Percentiles rank a stretch among this genome's conserved stretches.
These are phyloP conservation scores for Exophiala xenobiotica DNA, from an alignment of 2,329 filamentous ascomycete species.

Conservation along the genomic window DNA sequence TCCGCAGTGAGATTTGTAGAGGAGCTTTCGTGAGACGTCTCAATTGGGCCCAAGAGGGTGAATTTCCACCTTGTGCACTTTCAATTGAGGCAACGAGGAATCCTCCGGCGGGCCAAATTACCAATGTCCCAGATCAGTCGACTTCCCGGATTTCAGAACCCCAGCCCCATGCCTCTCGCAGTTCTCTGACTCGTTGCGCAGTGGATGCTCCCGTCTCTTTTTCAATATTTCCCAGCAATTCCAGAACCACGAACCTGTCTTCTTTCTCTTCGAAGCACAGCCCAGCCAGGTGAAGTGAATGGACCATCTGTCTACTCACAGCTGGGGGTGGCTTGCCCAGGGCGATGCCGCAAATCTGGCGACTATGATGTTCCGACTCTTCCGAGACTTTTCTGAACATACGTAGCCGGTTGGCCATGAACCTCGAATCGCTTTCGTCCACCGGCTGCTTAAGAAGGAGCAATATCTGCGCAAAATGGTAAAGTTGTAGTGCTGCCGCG, in stretches of 20 bases:
- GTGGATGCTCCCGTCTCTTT: conserved; percentile 65
- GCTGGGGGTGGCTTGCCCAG: conserved; percentile 56
- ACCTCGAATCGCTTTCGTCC: conserved; percentile 53
- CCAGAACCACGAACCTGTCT: conserved; percentile 57
- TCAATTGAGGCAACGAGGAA: too few relatives aligned
- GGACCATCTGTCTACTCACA: conserved; percentile 58
- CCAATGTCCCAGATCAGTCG: background rate
- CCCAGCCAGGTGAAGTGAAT: conserved; percentile 62
- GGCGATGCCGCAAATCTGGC: conserved; percentile 62
- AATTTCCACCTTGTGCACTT: too few relatives aligned
- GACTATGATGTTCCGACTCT: conserved; percentile 57
- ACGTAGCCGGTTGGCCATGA: conserved; percentile 54
- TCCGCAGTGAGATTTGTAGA: too few relatives aligned
- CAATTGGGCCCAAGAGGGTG: too few relatives aligned
- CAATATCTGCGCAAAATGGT: conserved; percentile 64
- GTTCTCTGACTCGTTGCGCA: conserved; percentile 53
- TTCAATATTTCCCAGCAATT: conserved; percentile 59
- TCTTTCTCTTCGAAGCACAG: conserved; percentile 56
- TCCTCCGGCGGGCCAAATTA: background rate
- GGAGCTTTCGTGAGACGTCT: too few relatives aligned
- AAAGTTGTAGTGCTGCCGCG: conserved; percentile 64
- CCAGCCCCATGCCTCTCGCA: conserved; percentile 26
- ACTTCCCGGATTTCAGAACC: conserved; percentile 17
- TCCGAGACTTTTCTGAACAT: conserved; percentile 58
- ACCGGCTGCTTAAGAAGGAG: conserved; percentile 61